Percentiles rank a stretch among this genome's conserved stretches.
These are phyloP conservation scores for Daldinia decipiens DNA, from an alignment of 495 filamentous ascomycete species.

Conservation along the genomic window DNA sequence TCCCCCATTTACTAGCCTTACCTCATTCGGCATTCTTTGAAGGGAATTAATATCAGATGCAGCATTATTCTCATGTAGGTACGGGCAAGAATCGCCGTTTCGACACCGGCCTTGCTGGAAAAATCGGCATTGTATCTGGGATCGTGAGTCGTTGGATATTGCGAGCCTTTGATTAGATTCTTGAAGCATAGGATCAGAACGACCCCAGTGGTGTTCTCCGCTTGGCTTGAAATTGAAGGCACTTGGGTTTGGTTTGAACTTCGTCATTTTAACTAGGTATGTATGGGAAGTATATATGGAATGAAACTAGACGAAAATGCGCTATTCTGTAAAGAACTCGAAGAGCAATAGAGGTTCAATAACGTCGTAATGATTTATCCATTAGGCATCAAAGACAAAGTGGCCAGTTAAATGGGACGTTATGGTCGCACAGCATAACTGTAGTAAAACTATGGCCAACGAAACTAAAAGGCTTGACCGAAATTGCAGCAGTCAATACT, in stretches of 20 bases:
- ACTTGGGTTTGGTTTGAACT: constrained; percentile 19
- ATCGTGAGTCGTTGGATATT: neutral
- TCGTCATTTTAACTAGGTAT: neutral
- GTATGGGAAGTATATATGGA: neutral
- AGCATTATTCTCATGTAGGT: neutral
- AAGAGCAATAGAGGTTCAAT: neutral
- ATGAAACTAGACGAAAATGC: neutral
- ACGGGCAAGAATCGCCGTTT: constrained; percentile 15
- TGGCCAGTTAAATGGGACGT: neutral
- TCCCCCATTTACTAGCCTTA: neutral
- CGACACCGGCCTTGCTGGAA: constrained; percentile 13
- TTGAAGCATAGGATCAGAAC: neutral
- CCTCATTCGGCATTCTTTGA: neutral
- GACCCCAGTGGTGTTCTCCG: neutral
- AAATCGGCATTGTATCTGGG: constrained; percentile 11
- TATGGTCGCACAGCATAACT: neutral
- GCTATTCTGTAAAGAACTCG: neutral
- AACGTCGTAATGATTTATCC: neutral
- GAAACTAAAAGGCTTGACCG: neutral
- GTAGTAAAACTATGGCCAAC: neutral
- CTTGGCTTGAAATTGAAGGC: constrained; percentile 6
- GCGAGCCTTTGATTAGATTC: neutral
- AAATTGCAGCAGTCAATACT: neutral
- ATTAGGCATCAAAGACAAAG: neutral
- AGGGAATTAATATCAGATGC: neutral